A percentile compares a stretch with the other conserved stretches of the same genome.
Conservation (phyloP, 495 filamentous ascomycete species). For the Podospora australis region DNA sequence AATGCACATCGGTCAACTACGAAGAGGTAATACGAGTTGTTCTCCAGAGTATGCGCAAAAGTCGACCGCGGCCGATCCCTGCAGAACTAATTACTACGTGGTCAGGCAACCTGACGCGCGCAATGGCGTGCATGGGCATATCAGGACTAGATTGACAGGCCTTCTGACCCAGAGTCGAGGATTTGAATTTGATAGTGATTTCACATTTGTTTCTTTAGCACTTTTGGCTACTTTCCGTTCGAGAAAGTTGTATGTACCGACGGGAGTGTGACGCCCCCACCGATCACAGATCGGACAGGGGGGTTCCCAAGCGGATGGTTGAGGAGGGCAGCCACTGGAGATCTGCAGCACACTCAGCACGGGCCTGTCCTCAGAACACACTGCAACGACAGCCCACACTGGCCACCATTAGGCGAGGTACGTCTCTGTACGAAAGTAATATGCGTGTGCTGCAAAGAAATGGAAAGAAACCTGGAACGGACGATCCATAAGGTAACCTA, state of each 20-base stretch:
- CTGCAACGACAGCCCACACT: constrained; percentile 4
- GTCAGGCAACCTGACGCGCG: neutral
- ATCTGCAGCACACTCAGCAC: constrained; percentile 10
- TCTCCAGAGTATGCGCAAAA: no score
- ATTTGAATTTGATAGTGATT: neutral
- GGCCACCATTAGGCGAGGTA: constrained; percentile 20
- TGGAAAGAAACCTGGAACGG: no score
- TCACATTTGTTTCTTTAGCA: neutral
- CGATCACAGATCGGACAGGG: constrained; percentile 7
- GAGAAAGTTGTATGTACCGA: neutral
- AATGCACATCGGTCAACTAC: neutral
- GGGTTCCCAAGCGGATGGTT: constrained; percentile 12
- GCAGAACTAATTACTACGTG: neutral
- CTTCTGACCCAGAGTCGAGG: neutral
- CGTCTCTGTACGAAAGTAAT: neutral
- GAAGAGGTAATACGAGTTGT: neutral
- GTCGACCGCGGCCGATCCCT: neutral
- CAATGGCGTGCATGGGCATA: neutral
- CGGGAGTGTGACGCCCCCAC: neutral
- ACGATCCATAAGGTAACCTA: no score
- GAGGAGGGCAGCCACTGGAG: constrained; percentile 20
- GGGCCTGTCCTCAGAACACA: no score
- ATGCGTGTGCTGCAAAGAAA: neutral
- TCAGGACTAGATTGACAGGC: neutral
- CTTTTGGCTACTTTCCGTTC: neutral